phyloP scores from a whole-genome alignment of 2,329 filamentous ascomycete species.

The Trichoderma afroharzianum region DNA sequence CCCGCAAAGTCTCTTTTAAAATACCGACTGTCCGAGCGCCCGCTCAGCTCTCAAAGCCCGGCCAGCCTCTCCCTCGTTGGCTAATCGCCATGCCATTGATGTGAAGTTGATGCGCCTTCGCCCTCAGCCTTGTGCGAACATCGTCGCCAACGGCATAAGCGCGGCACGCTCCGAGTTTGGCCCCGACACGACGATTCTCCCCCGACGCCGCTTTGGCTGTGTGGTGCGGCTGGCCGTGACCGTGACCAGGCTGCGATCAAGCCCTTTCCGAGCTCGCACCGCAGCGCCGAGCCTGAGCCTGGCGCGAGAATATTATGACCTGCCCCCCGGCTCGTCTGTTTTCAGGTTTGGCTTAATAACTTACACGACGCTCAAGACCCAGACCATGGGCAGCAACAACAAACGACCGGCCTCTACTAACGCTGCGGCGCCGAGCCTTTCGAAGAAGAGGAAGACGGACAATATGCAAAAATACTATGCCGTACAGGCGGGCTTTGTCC shows the following conservation, averaged over 20 bases:
- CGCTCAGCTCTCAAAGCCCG: neutral
- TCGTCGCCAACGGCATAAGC: slow-evolving; percentile 22
- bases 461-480: slow-evolving; percentile 58
- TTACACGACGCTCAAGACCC: neutral
- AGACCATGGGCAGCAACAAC: slow-evolving; percentile 28
- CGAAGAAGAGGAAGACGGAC: slow-evolving; percentile 50
- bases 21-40: neutral
- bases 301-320: slow-evolving; percentile 23
- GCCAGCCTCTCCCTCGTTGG: slow-evolving; percentile 1
- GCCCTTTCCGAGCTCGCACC: slow-evolving; percentile 2
- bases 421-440: slow-evolving; percentile 19
- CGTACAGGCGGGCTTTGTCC: slow-evolving; percentile 52
- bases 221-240: slow-evolving; percentile 1
- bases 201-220: neutral
- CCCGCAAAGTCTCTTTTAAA: neutral
- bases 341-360: slow-evolving; percentile 24
- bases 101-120: slow-evolving; percentile 26
- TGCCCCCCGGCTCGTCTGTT: slow-evolving; percentile 22
- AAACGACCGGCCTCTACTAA: slow-evolving; percentile 28
- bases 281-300: slow-evolving; percentile 20
- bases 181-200: neutral
- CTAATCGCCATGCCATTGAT: slow-evolving; percentile 25
- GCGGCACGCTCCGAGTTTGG: neutral
- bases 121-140: slow-evolving; percentile 25
- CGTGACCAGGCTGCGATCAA: slow-evolving; percentile 1